Conservation (phyloP, 129 eudicot genomes). For the Heracleum sosnowskyi region DNA sequence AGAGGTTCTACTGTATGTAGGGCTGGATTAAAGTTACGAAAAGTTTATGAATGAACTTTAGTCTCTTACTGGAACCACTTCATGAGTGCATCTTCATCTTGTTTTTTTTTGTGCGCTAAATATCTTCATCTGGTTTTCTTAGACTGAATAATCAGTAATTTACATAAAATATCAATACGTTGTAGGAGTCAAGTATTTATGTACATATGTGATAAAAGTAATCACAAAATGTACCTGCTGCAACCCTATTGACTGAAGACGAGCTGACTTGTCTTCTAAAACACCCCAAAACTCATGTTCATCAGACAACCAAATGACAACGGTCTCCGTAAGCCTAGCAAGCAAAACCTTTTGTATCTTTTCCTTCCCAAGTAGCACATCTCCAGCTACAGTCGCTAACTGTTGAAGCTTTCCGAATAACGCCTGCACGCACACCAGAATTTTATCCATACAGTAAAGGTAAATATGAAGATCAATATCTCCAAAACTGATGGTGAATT, state of each 20-base stretch:
- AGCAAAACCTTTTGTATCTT: conserved; percentile 87
- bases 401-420: conserved; percentile 91
- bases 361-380: conserved; percentile 81
- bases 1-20: neutral
- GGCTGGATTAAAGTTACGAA: neutral
- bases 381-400: conserved; percentile 90
- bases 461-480: neutral
- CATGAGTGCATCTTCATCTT: neutral
- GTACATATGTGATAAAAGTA: neutral
- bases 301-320: conserved; percentile 83
- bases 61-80: neutral
- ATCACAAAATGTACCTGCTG: conserved; percentile 59
- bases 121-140: neutral
- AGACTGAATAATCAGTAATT: neutral
- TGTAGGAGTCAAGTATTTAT: neutral
- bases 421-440: conserved; percentile 47
- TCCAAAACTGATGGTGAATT: neutral
- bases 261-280: conserved; percentile 57
- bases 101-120: too few relatives aligned
- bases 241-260: conserved; percentile 66
- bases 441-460: neutral
- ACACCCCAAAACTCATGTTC: conserved; percentile 93
- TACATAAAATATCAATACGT: neutral
- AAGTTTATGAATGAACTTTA: neutral
- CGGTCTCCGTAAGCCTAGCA: conserved; percentile 86